Base-by-base conservation (phyloP, 371 early-diverging fungal genomes). In the Lichtheimia corymbifera region DNA sequence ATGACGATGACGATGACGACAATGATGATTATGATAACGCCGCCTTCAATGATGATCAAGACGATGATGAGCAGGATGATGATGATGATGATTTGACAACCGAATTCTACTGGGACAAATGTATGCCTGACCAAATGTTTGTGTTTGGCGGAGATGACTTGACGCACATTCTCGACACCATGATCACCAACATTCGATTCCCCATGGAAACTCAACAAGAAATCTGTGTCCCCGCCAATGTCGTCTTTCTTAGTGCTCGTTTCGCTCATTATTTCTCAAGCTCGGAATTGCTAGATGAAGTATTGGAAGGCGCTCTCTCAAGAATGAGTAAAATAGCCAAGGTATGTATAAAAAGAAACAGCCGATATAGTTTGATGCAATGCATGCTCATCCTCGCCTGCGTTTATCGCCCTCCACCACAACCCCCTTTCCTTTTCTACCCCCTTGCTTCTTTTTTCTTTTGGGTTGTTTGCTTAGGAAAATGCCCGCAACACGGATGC, bases 111-210 rank as follows among this genome's bases (percentile, higher is more conserved):
- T 94, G 89, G 91, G 88, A 88, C 55, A 82, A 71, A 51, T 90
- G 93, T 73, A 76, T 82, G 63, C 88, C 88, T 3, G 90, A 92
- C 71, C 95, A 93, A 71, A 94, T 94, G 94, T 89, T 93, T 76
- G 96, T 95, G 11, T 92, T 96, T 70, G 83, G 55, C 49, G 62
- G 53, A 53, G 62, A 63, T 54, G 79, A 87, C 7, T 72, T 93
- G 42, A 74, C 80, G 5, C 82, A 82, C 58, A 84, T 94, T 28
- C 73, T 94, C 40, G 77, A 89, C 52, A 85, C 88, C 1, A 81
- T 90, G 13, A 83, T 94, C 58, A 78, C 77, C 30, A 75, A 80
- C 24, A 80, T 91, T 53, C 81, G 77, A 27, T 22, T 74, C 3
- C 89, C 90, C 2, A 58, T 74, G 49, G 49, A 58, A 44, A 68